Percentiles rank a stretch among this genome's conserved stretches.
These are phyloP conservation scores for Arabis hirsuta DNA, from an alignment of 345 rosid species.

Conservation along the genomic window DNA sequence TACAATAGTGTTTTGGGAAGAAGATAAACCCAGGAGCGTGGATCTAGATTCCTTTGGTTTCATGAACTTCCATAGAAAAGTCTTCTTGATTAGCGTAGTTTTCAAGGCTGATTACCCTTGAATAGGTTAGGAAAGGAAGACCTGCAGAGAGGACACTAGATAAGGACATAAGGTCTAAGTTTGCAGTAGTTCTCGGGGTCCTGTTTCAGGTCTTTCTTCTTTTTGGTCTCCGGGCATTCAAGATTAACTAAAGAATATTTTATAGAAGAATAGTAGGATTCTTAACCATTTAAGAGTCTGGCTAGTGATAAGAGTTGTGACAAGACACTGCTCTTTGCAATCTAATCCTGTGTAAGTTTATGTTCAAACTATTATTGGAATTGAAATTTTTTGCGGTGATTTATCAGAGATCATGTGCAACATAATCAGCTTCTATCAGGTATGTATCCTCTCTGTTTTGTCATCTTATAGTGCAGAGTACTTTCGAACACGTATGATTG, in stretches of 20 bases:
- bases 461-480: conserved; percentile 19
- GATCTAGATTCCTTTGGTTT: conserved; percentile 37
- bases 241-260: conserved; percentile 31
- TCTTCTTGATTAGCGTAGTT: conserved; percentile 33
- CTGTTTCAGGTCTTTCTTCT: conserved; percentile 36
- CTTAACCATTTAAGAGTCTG: conserved; percentile 22
- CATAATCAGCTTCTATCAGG: conserved; percentile 27
- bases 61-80: conserved; percentile 38
- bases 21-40: conserved; percentile 28
- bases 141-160: conserved; percentile 21
- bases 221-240: conserved; percentile 37
- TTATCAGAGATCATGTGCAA: conserved; percentile 31
- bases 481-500: neutral
- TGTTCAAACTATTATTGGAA: conserved; percentile 36
- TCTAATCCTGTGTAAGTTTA: conserved; percentile 19
- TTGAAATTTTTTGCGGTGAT: conserved; percentile 23
- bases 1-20: conserved; percentile 32
- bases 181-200: conserved; percentile 23
- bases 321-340: conserved; percentile 33
- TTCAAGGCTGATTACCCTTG: conserved; percentile 32
- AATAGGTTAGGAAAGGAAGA: conserved; percentile 39
- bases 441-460: conserved; percentile 22
- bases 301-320: conserved; percentile 35
- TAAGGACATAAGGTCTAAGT: conserved; percentile 16
- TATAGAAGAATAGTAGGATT: conserved; percentile 30